Evolutionary conservation across 2,329 filamentous ascomycete genomes (phyloP).

Genomic region (Diaporthe ilicicola): DNA sequence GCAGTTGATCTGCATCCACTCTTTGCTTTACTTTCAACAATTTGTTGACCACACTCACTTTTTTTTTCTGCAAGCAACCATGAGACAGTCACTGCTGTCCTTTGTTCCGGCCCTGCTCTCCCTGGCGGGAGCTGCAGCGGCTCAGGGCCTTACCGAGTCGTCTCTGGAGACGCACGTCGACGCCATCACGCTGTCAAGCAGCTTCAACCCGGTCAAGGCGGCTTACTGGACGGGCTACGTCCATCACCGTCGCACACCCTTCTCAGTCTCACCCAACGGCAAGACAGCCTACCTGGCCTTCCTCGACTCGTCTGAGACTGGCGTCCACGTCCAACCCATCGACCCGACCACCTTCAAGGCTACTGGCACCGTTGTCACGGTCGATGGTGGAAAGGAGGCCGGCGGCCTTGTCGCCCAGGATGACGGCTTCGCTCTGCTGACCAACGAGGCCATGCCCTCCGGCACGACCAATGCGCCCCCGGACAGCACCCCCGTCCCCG

Average conservation of each 20-base stretch:
- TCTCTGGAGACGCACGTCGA: slow-evolving; percentile 46
- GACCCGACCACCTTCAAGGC: slow-evolving; percentile 62
- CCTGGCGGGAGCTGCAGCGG: slow-evolving; percentile 24
- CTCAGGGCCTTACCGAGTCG: slow-evolving; percentile 34
- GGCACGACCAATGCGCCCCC: slow-evolving; percentile 58
- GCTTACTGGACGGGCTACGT: slow-evolving; percentile 69
- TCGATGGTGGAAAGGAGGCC: slow-evolving; percentile 65
- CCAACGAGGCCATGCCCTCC: slow-evolving; percentile 63
- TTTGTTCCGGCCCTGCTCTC: slow-evolving; percentile 27
- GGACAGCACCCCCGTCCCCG: slow-evolving; percentile 59
- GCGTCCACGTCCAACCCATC: slow-evolving; percentile 65
- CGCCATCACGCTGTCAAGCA: slow-evolving; percentile 55
- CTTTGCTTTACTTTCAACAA: slow-evolving; percentile 26
- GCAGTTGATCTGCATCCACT: slow-evolving; percentile 34
- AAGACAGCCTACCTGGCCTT: slow-evolving; percentile 68
- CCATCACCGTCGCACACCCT: slow-evolving; percentile 69
- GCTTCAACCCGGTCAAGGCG: slow-evolving; percentile 65
- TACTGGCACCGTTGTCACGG: slow-evolving; percentile 59
- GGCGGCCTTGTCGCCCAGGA: slow-evolving; percentile 69
- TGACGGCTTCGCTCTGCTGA: slow-evolving; percentile 70
- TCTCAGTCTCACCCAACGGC: slow-evolving; percentile 68
- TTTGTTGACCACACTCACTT: slow-evolving; percentile 30
- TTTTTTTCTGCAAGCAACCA: not conserved
- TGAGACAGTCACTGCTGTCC: slow-evolving; percentile 24
- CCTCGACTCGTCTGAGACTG: slow-evolving; percentile 62